Percentiles rank a stretch among this genome's conserved stretches.
phyloP scores from a whole-genome alignment of 2,329 filamentous ascomycete species.

The Alternaria sp. region DNA sequence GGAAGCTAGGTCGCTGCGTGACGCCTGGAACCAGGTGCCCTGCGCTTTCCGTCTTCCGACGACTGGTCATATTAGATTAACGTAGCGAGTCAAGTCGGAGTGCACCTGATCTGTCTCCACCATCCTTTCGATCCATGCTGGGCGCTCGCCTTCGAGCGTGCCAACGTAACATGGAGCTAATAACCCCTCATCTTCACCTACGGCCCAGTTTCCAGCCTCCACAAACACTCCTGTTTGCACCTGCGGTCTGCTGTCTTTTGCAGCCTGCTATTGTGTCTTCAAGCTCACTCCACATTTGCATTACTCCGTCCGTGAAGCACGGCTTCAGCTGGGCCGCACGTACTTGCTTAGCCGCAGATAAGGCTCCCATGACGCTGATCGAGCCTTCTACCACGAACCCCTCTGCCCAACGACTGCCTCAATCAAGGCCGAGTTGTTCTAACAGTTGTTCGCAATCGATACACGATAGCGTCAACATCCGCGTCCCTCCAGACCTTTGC shows the following conservation, averaged over 20 bases:
- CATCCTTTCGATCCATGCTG: slow-evolving; percentile 20
- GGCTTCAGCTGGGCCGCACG: slow-evolving; percentile 19
- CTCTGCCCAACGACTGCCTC: slow-evolving; percentile 8
- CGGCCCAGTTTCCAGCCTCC: slow-evolving; percentile 12
- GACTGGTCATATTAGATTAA: slow-evolving; percentile 23
- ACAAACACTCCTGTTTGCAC: slow-evolving; percentile 12
- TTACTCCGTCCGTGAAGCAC: slow-evolving; percentile 25
- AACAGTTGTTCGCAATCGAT: not conserved
- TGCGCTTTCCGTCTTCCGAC: slow-evolving; percentile 13
- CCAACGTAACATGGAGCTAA: slow-evolving; percentile 27
- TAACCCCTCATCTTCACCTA: slow-evolving; percentile 17
- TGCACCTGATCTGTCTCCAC: slow-evolving; percentile 27
- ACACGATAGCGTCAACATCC: not conserved
- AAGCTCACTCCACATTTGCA: not conserved
- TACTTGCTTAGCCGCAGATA: slow-evolving; percentile 23
- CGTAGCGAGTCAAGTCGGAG: slow-evolving; percentile 21
- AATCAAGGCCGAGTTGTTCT: not conserved
- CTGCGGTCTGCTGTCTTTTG: slow-evolving; percentile 10
- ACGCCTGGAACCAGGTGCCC: slow-evolving; percentile 10
- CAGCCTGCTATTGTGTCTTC: slow-evolving; percentile 3
- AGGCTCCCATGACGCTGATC: slow-evolving; percentile 20
- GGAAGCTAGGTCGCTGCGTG: slow-evolving; percentile 11
- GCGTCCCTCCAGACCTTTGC: not conserved
- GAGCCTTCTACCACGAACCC: slow-evolving; percentile 9
- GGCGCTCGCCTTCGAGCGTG: slow-evolving; percentile 16